Conservation (phyloP, 306 rosid genomes). For the Vicia sativa region DNA sequence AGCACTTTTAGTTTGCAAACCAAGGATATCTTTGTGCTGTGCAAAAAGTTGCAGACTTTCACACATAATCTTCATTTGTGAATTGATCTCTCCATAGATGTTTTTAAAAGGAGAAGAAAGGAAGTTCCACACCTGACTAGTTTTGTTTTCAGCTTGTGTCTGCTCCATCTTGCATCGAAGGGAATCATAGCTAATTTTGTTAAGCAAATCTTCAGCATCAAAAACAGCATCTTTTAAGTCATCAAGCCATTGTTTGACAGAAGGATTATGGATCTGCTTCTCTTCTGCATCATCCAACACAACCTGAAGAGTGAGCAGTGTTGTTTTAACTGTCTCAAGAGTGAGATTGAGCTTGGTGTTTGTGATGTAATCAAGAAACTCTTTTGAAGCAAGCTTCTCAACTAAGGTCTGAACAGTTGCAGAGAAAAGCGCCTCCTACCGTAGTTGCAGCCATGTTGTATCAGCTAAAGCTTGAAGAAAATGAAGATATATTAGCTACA, state of each 20-base stretch:
- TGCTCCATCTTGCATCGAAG: conserved; percentile 12
- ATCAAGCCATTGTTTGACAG: conserved; percentile 32
- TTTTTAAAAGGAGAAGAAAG: conserved; percentile 34
- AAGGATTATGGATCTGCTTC: background rate
- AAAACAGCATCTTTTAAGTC: conserved; percentile 4
- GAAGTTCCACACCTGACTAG: conserved; percentile 45
- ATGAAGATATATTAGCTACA: too few relatives aligned
- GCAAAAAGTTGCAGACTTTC: conserved; percentile 17
- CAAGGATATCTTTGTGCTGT: too few relatives aligned
- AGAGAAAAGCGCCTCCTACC: conserved; percentile 24
- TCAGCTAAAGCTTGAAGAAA: too few relatives aligned
- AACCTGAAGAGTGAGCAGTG: background rate
- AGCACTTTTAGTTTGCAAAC: too few relatives aligned
- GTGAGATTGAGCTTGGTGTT: background rate
- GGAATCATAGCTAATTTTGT: background rate
- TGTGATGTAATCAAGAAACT: conserved; percentile 4
- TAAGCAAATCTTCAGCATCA: conserved; percentile 3
- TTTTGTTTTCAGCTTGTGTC: too few relatives aligned
- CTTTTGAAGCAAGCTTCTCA: background rate
- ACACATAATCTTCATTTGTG: conserved; percentile 32
- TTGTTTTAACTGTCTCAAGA: background rate
- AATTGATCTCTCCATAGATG: conserved; percentile 38
- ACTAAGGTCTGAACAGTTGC: background rate
- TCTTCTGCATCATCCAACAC: conserved; percentile 30
- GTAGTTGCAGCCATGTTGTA: conserved; percentile 10